phyloP scores from a whole-genome alignment of 225 moss, liverwort and hornwort species.

The Bryum argenteum region DNA sequence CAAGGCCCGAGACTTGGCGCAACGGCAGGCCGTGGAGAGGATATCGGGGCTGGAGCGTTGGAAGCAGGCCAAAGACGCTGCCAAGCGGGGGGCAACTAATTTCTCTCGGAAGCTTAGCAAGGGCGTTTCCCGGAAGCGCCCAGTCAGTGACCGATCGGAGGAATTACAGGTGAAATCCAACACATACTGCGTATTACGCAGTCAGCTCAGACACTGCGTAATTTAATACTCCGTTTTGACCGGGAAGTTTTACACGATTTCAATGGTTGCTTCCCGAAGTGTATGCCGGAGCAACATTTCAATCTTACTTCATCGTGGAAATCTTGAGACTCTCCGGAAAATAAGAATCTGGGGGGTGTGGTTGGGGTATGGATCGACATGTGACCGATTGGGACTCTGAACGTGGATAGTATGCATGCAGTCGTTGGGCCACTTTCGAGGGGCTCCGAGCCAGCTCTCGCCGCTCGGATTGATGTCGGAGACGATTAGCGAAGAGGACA shows the following conservation, averaged over 20 bases:
- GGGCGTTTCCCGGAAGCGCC: conserved; percentile 45
- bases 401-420: conserved; percentile 15
- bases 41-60: conserved; percentile 79
- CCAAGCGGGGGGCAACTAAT: conserved; percentile 52
- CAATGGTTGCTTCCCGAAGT: not conserved
- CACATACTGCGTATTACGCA: not conserved
- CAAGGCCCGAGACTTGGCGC: conserved; percentile 70
- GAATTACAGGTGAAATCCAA: conserved; percentile 37
- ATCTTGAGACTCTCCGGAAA: not conserved
- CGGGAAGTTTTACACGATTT: not conserved
- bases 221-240: not conserved
- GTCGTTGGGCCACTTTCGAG: conserved; percentile 31
- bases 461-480: conserved; percentile 41
- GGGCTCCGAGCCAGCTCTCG: conserved; percentile 31
- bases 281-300: not conserved
- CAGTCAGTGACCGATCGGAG: conserved; percentile 27
- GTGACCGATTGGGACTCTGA: not conserved
- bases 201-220: not conserved
- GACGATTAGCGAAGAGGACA: conserved; percentile 40
- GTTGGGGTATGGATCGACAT: not conserved
- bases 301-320: not conserved
- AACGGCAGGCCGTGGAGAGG: conserved; percentile 67
- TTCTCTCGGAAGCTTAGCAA: conserved; percentile 54
- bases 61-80: conserved; percentile 67
- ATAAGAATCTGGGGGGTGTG: not conserved